Conservation (phyloP, 2,329 filamentous ascomycete genomes). For the Verticillium nonalfalfae region DNA sequence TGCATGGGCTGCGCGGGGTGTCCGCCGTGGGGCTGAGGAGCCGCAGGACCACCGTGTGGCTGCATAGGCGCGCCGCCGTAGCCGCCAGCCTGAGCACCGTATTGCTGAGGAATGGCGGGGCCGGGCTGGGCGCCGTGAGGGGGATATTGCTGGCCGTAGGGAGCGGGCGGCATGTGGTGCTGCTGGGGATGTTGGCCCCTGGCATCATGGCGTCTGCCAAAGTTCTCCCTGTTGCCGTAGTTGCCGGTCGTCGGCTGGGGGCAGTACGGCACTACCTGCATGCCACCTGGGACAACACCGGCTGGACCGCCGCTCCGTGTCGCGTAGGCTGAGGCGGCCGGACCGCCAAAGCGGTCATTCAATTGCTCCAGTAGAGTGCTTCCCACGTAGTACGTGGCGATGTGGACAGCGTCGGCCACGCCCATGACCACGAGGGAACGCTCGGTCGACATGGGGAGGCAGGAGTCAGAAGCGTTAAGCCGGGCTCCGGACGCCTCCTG, state of each 20-base stretch:
- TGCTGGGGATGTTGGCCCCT: conserved; percentile 53
- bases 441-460: conserved; percentile 89
- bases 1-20: conserved; percentile 64
- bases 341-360: conserved; percentile 92
- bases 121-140: conserved; percentile 56
- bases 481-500: conserved; percentile 96
- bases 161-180: conserved; percentile 69
- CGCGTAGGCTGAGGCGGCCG: conserved; percentile 94
- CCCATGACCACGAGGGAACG: conserved; percentile 97
- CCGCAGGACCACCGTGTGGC: conserved; percentile 58
- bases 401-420: conserved; percentile 96
- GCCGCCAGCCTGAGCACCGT: conserved; percentile 61
- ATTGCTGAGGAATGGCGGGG: conserved; percentile 67
- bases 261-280: conserved; percentile 98
- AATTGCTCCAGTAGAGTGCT: conserved; percentile 97
- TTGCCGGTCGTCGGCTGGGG: conserved; percentile 89
- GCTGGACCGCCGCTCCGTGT: conserved; percentile 90
- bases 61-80: conserved; percentile 80
- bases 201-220: conserved; percentile 65
- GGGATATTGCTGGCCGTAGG: conserved; percentile 71
- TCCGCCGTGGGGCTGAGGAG: conserved; percentile 47
- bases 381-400: conserved; percentile 97
- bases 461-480: conserved; percentile 92
- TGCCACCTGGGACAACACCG: conserved; percentile 89
- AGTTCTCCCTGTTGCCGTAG: conserved; percentile 86